Evolutionary conservation across 2,329 filamentous ascomycete species (phyloP).

Genomic region (Pseudocercospora macadamiae): DNA sequence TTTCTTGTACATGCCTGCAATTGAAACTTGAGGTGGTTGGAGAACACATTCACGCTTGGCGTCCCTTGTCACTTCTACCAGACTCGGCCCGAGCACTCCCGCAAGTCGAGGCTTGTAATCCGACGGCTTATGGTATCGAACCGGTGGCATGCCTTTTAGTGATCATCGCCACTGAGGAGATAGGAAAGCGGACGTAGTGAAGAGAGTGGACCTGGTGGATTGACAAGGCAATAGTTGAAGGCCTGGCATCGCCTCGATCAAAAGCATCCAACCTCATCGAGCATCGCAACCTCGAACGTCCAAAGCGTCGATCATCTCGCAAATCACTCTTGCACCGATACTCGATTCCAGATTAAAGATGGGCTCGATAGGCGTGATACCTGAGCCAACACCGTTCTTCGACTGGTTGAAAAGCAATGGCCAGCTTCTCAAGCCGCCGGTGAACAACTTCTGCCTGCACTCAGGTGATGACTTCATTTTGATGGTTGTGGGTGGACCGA

Average conservation of each 20-base stretch:
- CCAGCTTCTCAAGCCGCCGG: constrained; percentile 86
- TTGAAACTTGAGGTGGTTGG: not conserved
- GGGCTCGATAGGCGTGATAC: constrained; percentile 7
- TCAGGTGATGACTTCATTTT: constrained; percentile 82
- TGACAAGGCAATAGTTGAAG: not conserved
- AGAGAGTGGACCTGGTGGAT: not conserved
- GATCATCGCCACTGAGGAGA: not conserved
- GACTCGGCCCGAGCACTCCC: not conserved
- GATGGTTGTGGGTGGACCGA: constrained; percentile 95
- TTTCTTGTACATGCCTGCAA: not conserved
- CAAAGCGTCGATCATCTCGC: not conserved
- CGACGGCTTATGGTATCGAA: not conserved
- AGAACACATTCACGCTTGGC: not conserved
- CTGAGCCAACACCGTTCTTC: constrained; percentile 16
- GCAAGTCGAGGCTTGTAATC: not conserved
- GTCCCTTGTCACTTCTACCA: not conserved
- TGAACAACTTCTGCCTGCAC: constrained; percentile 98
- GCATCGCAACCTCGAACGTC: not conserved
- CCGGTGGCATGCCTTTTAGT: not conserved
- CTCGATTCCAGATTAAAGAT: too few species aligned
- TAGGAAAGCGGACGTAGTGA: not conserved
- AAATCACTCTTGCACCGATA: too few species aligned
- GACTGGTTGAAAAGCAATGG: constrained; percentile 78
- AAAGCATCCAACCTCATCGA: not conserved
- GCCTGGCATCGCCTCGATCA: not conserved